These are phyloP conservation scores for Tylopilus rubrobrunneus DNA, from an alignment of 768 basidiomycete genomes.

Conservation along the genomic window DNA sequence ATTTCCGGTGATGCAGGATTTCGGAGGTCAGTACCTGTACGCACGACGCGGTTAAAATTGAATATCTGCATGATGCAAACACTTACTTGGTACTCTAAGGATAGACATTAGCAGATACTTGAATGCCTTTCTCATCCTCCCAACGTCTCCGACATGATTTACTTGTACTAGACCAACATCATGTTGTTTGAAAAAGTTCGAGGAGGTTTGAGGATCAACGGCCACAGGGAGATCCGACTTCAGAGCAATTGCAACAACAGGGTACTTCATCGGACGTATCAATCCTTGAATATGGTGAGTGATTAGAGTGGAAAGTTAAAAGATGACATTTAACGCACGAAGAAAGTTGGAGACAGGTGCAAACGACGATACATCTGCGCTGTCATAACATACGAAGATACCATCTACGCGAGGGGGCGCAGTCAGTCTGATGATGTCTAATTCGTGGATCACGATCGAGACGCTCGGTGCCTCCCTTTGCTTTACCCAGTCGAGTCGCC, in stretches of 20 bases:
- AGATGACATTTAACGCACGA: slow-evolving; percentile 45
- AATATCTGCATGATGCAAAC: not conserved
- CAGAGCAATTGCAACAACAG: slow-evolving; percentile 78
- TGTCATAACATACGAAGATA: slow-evolving; percentile 84
- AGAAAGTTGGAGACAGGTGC: slow-evolving; percentile 62
- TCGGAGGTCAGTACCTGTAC: slow-evolving; percentile 43
- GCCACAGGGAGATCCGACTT: slow-evolving; percentile 69
- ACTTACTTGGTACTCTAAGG: slow-evolving; percentile 41
- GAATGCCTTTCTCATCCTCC: slow-evolving; percentile 74
- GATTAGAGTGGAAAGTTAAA: slow-evolving; percentile 5
- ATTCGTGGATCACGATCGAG: slow-evolving; percentile 51
- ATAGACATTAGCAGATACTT: slow-evolving; percentile 70
- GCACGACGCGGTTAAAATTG: slow-evolving; percentile 17
- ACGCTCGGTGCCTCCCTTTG: slow-evolving; percentile 41
- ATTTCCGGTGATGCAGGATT: slow-evolving; percentile 74
- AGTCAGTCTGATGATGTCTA: slow-evolving; percentile 53
- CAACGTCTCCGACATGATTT: slow-evolving; percentile 48
- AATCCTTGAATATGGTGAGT: slow-evolving; percentile 41
- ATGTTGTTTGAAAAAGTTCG: slow-evolving; percentile 50
- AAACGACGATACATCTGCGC: slow-evolving; percentile 59
- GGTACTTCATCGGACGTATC: slow-evolving; percentile 53
- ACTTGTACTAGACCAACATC: slow-evolving; percentile 81
- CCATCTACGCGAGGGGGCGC: slow-evolving; percentile 65
- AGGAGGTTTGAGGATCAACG: slow-evolving; percentile 55
- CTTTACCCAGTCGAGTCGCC: slow-evolving; percentile 31